phyloP scores from a whole-genome alignment of 192 early-diverging fungal genomes.

The Umbelopsis isabellina region DNA sequence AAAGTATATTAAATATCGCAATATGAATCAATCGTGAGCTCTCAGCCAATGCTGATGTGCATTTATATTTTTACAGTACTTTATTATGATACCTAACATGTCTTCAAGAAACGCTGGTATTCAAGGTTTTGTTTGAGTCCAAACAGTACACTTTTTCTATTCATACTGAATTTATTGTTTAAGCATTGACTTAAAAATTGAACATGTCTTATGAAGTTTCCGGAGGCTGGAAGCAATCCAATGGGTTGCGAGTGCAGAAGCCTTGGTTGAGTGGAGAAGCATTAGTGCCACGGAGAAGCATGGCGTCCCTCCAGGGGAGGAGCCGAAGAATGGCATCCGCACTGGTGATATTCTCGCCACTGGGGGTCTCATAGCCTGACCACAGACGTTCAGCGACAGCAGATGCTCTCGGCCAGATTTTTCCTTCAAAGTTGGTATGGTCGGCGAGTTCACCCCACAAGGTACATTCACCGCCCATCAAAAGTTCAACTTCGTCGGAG shows the following conservation, averaged over 20 bases:
- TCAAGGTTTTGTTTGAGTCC: neutral
- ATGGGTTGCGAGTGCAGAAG: conserved; percentile 65
- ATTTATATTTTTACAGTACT: too few relatives aligned
- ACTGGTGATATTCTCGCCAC: conserved; percentile 57
- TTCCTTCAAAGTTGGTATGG: conserved; percentile 34
- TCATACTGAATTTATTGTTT: too few relatives aligned
- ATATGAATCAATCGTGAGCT: too few relatives aligned
- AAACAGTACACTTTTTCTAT: neutral
- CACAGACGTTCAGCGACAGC: conserved; percentile 41
- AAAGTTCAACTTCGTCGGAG: conserved; percentile 26
- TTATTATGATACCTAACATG: too few relatives aligned
- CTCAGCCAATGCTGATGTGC: too few relatives aligned
- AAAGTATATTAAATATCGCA: too few relatives aligned
- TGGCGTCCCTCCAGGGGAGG: conserved; percentile 60
- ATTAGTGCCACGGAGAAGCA: conserved; percentile 61
- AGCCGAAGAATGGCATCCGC: conserved; percentile 60
- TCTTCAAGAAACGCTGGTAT: neutral
- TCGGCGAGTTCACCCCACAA: conserved; percentile 43
- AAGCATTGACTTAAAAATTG: neutral
- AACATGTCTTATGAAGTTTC: conserved; percentile 1
- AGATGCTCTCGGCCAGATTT: conserved; percentile 34
- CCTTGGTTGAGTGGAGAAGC: conserved; percentile 65
- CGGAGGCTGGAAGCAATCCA: conserved; percentile 45
- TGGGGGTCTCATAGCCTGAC: conserved; percentile 42
- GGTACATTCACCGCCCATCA: conserved; percentile 37